Base-by-base conservation (phyloP, 2,329 filamentous ascomycete species). In the Ceratocystis smalleyi region DNA sequence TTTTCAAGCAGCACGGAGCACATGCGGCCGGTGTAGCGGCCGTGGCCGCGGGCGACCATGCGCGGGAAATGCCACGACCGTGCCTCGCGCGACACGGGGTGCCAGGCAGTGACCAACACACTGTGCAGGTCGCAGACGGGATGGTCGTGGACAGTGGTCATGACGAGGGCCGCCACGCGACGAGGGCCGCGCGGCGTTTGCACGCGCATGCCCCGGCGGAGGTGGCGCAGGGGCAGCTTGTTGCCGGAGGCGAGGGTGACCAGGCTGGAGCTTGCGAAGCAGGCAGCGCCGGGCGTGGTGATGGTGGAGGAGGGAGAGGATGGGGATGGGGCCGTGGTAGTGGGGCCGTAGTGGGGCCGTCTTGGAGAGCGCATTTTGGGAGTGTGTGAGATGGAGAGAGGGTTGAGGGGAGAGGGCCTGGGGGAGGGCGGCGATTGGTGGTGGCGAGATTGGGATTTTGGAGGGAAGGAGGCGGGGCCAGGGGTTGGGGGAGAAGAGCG, bases 31-130 rank as follows among this genome's bases (percentile, higher is more conserved):
- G 78, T 78, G 62, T 81, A 83, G 2, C 72, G 68, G 0, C 76
- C 71, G 5, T 68, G 67, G 1, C 69, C 62, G 0, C 71, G 68
- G 0, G 74, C 70, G 1, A 77, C 68, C 0, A 76, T 67, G 0
- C 70, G 74, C 0, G 81, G 81, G 67, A 82, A 83, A 0, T 66
- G 68, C 80, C 80, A 83, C 2, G 63, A 68, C 54, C 72, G 70
- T 17, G 69, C 72, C 22, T 75, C 72, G 1, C 70, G 59, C 0
- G 73, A 75, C 2, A 86, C 71, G 0, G 83, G 83, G 69, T 86
- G 83, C 80, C 81, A 85, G 0, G 79, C 78, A 27, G 83, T 85
- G 32, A 84, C 77, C 5, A 79, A 70, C 6, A 84, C 72, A 0
- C 66, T 69, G 1, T 75, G 76, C 0, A 84, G 70, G 0, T 73